Evolutionary conservation across 106 monocot species (phyloP), one percentile per base, ranked within the genome.

Genomic region (Platanthera zijinensis): DNA sequence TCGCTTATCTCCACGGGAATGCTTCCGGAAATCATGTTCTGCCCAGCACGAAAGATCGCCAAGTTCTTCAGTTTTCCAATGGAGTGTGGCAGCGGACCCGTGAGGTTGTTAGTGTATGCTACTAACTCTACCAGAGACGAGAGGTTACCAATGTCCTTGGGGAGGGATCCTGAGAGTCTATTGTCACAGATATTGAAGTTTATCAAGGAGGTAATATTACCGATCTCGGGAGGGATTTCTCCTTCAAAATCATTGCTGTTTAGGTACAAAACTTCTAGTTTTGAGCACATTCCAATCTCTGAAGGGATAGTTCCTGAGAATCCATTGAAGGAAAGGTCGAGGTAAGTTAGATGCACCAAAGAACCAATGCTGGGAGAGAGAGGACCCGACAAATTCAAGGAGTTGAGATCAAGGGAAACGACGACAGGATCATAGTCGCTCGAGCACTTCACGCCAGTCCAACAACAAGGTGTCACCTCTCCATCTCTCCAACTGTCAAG

Each of bases 31-130:
- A 96, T 83, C 48, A 81, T 46, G 77, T 96, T 96, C 78, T 91
- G 91, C 47, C 96, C 96, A 0, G 79, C 83, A 56, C 93, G 84
- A 73, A 96, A 83, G 32, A 39, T 82, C 18, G 51, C 68, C 75
- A 96, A 71, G 76, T 86, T 91, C 86, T 91, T 93, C 25, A 96
- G 86, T 57, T 75, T 85, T 11, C 96, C 93, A 5, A 96, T 82
- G 21, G 89, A 79, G 30, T 49, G 77, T 76, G 96, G 96, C 71
- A 96, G 32, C 6, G 80, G 56, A 78, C 96, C 96, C 0, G 84
- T 82, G 8, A 96, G 50, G 48, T 93, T 93, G 74, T 96, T 96
- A 11, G 86, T 85, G 77, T 93, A 96, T 0, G 84, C 85, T 19
- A 96, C 82, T 28, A 96, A 73, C 19, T 91, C 83, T 10, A 45